phyloP scores from a whole-genome alignment of 768 basidiomycete species.

The Kockovaella imperatae region DNA sequence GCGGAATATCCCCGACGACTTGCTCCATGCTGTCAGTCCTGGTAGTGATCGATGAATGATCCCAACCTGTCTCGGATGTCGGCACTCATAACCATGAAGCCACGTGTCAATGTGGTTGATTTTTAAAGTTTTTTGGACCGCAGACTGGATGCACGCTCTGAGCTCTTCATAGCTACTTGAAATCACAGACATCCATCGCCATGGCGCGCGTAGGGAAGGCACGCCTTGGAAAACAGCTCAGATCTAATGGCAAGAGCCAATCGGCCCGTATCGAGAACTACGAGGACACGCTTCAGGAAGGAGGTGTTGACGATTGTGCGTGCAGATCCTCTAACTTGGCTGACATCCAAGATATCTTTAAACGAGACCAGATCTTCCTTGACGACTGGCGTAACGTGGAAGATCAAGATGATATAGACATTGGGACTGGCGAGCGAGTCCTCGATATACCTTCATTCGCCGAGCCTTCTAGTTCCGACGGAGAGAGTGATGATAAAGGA shows the following conservation, averaged over 20 bases:
- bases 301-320: constrained; percentile 43
- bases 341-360: constrained; percentile 25
- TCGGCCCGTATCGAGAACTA: constrained; percentile 37
- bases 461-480: background rate
- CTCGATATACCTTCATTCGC: constrained; percentile 56
- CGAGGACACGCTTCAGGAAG: constrained; percentile 43
- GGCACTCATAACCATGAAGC: no score
- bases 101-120: no score
- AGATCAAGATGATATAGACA: constrained; percentile 44
- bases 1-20: constrained; percentile 85
- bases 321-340: background rate
- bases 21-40: no score
- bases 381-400: constrained; percentile 45
- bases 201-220: no score
- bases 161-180: no score
- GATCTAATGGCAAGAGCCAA: constrained; percentile 16
- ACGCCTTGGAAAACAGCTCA: no score
- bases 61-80: no score
- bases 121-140: no score
- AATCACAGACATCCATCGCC: no score
- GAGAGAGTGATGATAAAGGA: constrained; percentile 39
- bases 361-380: constrained; percentile 66
- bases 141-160: no score
- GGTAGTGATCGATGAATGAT: no score
- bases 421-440: constrained; percentile 70